Evolutionary conservation across 2,329 filamentous ascomycete genomes (phyloP), one percentile per base, ranked within the genome.

Genomic region (Calonectria montana): DNA sequence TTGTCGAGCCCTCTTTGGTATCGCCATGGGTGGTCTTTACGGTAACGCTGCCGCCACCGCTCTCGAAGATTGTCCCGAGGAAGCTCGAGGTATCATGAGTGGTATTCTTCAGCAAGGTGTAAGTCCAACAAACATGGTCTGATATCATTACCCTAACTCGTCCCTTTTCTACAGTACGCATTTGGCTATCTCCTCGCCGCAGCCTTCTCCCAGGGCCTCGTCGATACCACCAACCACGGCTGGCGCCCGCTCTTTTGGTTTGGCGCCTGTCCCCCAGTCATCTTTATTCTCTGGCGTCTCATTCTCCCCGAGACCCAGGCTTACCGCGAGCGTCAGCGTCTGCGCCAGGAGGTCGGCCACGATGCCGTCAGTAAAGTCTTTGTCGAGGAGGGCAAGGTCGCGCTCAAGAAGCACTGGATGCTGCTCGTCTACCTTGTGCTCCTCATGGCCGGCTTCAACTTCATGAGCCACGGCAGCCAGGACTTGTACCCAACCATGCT

Each of bases 201-300:
- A 0, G 89, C 89, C 16, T 91, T 94, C 75, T 83, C 90, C 13
- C 86, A 91, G 9, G 94, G 87, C 5, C 88, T 97, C 8, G 90
- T 96, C 62, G 86, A 94, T 82, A 97, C 94, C 1, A 96, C 94
- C 0, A 82, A 91, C 1, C 92, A 97, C 80, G 91, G 89, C 65
- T 98, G 95, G 95, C 88, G 95, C 9, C 94, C 95, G 0, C 86
- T 97, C 0, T 97, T 92, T 86, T 98, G 95, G 95, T 97, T 97
- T 82, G 95, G 92, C 15, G 94, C 95, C 7, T 90, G 92, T 43
- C 94, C 94, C 0, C 95, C 95, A 0, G 88, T 95, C 2, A 82
- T 97, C 37, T 93, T 97, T 83, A 97, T 97, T 80, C 79, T 91
- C 67, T 95, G 94, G 87, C 92, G 95, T 39, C 85, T 96, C 25